These are phyloP conservation scores for Pseudognaphalium luteoalbum DNA, from an alignment of 129 eudicot species.

Conservation along the genomic window DNA sequence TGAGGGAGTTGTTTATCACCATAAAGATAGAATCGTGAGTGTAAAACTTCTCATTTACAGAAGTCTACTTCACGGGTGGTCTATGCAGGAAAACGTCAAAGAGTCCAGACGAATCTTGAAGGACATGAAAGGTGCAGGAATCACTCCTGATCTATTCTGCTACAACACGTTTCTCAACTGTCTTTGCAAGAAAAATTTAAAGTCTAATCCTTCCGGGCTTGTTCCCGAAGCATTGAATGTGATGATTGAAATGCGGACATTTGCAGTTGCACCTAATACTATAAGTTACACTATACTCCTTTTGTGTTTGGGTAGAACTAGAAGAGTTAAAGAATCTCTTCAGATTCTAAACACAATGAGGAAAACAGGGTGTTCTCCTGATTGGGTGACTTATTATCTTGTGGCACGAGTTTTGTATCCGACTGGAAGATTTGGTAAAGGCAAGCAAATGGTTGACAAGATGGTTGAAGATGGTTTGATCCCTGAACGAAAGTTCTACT, in stretches of 20 bases:
- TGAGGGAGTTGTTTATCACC: conserved; percentile 61
- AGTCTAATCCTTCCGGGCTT: conserved; percentile 61
- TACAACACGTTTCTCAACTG: conserved; percentile 56
- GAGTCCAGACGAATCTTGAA: conserved; percentile 55
- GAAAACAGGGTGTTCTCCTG: conserved; percentile 50
- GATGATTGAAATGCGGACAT: conserved; percentile 60
- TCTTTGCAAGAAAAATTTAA: conserved; percentile 51
- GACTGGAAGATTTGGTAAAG: conserved; percentile 66
- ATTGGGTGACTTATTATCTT: conserved; percentile 66
- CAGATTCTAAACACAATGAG: conserved; percentile 48
- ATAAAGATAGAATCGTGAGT: conserved; percentile 49
- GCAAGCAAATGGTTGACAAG: conserved; percentile 57
- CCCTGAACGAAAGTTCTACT: conserved; percentile 56
- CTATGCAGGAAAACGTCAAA: conserved; percentile 47
- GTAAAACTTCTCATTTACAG: conserved; percentile 51
- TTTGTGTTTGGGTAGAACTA: conserved; percentile 54
- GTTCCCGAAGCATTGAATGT: conserved; percentile 65
- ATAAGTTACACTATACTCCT: conserved; percentile 51
- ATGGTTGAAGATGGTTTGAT: conserved; percentile 48
- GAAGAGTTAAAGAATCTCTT: conserved; percentile 68
- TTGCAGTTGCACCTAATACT: conserved; percentile 41
- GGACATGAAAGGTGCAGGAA: conserved; percentile 56
- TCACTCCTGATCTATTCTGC: conserved; percentile 53
- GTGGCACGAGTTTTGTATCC: conserved; percentile 57
- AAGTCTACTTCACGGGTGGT: conserved; percentile 60